Conservation (phyloP, 768 basidiomycete species). For the Austroboletus festivus region DNA sequence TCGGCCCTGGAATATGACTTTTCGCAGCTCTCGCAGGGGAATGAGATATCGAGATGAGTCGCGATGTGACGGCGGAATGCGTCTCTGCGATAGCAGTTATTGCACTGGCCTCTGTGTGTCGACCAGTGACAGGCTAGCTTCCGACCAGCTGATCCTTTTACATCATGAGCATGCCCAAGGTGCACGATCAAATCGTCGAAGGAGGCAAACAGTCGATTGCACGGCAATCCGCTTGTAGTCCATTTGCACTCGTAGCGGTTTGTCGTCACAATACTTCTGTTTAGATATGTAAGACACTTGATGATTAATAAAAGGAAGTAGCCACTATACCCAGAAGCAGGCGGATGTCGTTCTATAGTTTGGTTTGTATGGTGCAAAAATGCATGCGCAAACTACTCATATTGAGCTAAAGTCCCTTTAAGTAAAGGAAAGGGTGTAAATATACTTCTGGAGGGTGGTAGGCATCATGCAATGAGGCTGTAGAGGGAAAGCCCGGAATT, state of each 20-base stretch:
- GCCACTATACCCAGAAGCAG: too few relatives aligned
- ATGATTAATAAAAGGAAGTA: too few relatives aligned
- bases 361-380: too few relatives aligned
- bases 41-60: not conserved
- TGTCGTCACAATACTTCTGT: not conserved
- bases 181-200: conserved; percentile 3
- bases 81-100: not conserved
- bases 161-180: not conserved
- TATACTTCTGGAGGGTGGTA: too few relatives aligned
- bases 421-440: too few relatives aligned
- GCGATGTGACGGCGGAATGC: conserved; percentile 2
- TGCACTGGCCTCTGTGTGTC: not conserved
- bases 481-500: too few relatives aligned
- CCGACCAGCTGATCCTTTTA: not conserved
- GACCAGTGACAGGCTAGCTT: conserved; percentile 1
- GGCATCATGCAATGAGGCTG: too few relatives aligned
- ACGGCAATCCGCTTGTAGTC: not conserved
- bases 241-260: not conserved
- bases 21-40: not conserved
- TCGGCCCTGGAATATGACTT: not conserved
- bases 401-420: too few relatives aligned
- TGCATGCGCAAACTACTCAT: too few relatives aligned
- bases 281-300: not conserved
- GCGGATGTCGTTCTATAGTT: too few relatives aligned
- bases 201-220: not conserved